phyloP scores from a whole-genome alignment of 805 yeast genomes.

The Candida awuae region DNA sequence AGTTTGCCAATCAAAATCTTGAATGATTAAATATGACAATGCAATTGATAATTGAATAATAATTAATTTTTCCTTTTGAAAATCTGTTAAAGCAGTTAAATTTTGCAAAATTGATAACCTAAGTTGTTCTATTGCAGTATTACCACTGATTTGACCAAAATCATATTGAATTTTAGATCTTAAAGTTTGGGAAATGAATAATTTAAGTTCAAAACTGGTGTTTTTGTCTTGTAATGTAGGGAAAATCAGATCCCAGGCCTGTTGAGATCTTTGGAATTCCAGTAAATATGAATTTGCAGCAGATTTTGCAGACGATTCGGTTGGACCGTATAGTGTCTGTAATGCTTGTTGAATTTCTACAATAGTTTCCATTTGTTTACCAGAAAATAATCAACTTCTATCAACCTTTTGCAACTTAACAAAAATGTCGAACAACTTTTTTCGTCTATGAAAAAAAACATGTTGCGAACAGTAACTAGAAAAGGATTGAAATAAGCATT shows the following conservation, averaged over 20 bases:
- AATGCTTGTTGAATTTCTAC: conserved; percentile 43
- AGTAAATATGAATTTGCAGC: conserved; percentile 55
- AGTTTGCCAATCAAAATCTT: conserved; percentile 61
- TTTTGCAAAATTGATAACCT: conserved; percentile 60
- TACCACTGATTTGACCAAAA: conserved; percentile 62
- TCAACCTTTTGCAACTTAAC: no score
- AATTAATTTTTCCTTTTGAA: conserved; percentile 39
- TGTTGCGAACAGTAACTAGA: no score
- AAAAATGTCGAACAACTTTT: no score
- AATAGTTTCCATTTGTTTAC: no score
- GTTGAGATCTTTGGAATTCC: conserved; percentile 70
- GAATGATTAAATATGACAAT: conserved; percentile 74
- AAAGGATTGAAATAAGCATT: no score
- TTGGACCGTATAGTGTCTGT: conserved; percentile 34
- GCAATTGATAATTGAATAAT: conserved; percentile 78
- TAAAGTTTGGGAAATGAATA: conserved; percentile 89
- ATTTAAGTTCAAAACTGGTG: conserved; percentile 44
- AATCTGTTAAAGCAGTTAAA: conserved; percentile 33
- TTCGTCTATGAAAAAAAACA: no score
- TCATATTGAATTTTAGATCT: conserved; percentile 82
- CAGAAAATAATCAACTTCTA: no score
- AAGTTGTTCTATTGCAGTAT: conserved; percentile 43
- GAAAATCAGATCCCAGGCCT: conserved; percentile 73
- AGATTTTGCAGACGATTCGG: conserved; percentile 31
- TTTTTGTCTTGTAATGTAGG: conserved; percentile 36